These are phyloP conservation scores for Dipodascus geniculatus DNA, from an alignment of 805 yeast genomes.

Conservation along the genomic window DNA sequence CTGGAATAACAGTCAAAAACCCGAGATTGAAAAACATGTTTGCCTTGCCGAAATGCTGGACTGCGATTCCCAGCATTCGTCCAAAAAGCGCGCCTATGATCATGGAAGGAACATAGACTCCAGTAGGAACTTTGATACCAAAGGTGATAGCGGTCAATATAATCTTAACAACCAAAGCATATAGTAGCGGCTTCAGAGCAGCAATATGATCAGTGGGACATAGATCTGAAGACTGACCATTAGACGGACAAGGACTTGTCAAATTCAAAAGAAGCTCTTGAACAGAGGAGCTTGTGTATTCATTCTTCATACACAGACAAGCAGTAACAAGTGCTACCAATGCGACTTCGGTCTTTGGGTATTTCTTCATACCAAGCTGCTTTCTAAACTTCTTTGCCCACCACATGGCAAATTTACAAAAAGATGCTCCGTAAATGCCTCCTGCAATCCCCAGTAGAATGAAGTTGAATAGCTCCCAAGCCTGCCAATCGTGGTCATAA, in stretches of 20 bases:
- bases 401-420: constrained; percentile 33
- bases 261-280: constrained; percentile 38
- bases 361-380: constrained; percentile 23
- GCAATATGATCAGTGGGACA: constrained; percentile 24
- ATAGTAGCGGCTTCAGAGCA: constrained; percentile 26
- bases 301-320: constrained; percentile 35
- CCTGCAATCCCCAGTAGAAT: constrained; percentile 40
- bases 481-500: constrained; percentile 41
- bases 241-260: constrained; percentile 35
- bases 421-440: constrained; percentile 41
- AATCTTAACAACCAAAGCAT: constrained; percentile 36
- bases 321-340: constrained; percentile 36
- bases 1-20: constrained; percentile 55
- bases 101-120: constrained; percentile 55
- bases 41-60: constrained; percentile 25
- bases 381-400: constrained; percentile 34
- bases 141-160: constrained; percentile 40
- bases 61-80: constrained; percentile 33
- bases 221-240: constrained; percentile 10
- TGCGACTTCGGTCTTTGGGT: constrained; percentile 36
- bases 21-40: constrained; percentile 4
- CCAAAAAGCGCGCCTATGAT: constrained; percentile 52
- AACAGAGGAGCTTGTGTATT: constrained; percentile 37
- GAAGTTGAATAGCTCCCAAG: constrained; percentile 36
- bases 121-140: constrained; percentile 48